Conservation (phyloP, 257 asterid species). For the Salvia miltiorrhiza region DNA sequence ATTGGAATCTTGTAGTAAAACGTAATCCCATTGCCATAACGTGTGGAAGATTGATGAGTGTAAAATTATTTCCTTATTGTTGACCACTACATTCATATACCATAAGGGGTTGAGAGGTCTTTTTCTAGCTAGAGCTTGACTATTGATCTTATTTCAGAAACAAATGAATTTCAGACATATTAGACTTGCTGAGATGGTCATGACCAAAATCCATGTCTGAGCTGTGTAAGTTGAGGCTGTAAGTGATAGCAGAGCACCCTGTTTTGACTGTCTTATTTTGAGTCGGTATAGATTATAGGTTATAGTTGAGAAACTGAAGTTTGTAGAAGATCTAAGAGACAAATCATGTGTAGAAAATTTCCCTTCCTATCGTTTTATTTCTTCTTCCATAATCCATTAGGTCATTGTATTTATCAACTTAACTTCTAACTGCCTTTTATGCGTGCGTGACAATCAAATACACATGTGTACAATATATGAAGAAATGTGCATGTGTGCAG, state of each 20-base stretch:
- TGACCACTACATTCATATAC: background rate
- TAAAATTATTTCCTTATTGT: background rate
- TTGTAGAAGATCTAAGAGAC: background rate
- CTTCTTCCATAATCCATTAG: background rate
- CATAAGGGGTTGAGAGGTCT: background rate
- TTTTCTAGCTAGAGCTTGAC: background rate
- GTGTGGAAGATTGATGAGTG: background rate
- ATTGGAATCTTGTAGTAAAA: background rate
- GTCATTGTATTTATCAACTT: background rate
- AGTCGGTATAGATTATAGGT: background rate
- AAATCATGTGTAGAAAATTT: background rate
- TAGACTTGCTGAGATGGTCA: background rate
- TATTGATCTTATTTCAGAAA: background rate
- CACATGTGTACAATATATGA: background rate
- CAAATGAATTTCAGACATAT: background rate
- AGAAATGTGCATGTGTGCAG: background rate
- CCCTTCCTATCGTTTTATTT: background rate
- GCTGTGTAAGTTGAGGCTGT: background rate
- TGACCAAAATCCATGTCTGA: background rate
- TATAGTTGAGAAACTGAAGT: background rate
- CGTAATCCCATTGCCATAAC: background rate
- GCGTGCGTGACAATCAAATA: background rate
- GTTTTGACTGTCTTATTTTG: background rate
- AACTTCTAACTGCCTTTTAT: background rate
- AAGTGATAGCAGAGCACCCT: background rate